phyloP scores from a whole-genome alignment of 1,284 basidiomycete species.

The Ustilago sp. region DNA sequence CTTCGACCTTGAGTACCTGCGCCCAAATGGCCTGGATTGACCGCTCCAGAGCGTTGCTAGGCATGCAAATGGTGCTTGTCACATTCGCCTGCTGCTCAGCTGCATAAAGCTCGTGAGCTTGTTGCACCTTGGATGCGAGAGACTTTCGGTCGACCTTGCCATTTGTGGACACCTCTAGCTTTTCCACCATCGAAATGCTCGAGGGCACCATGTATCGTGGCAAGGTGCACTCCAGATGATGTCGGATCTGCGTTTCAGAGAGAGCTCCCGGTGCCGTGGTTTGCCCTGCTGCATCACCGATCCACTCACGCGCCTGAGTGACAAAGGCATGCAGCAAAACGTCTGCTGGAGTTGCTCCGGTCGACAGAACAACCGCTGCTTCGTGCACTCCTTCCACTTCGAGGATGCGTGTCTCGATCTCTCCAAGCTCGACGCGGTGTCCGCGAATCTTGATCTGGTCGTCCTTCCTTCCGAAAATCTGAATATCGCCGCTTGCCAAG shows the following conservation, averaged over 20 bases:
- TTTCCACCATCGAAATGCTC: background rate
- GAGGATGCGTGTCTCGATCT: background rate
- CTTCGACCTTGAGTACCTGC: background rate
- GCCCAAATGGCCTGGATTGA: background rate
- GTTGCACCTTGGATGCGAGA: background rate
- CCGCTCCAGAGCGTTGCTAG: background rate
- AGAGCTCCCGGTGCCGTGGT: background rate
- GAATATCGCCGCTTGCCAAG: background rate
- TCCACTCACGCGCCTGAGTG: background rate
- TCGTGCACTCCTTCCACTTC: background rate
- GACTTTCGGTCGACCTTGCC: background rate
- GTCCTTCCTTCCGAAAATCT: background rate
- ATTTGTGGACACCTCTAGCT: background rate
- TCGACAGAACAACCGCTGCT: background rate
- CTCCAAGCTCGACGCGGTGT: background rate
- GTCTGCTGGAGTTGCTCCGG: background rate
- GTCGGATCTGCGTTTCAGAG: background rate
- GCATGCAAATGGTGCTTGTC: background rate
- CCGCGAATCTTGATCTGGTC: background rate
- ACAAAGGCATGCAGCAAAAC: background rate
- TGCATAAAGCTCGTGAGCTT: background rate
- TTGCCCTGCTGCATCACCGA: background rate
- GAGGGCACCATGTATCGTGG: background rate
- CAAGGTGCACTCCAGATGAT: background rate
- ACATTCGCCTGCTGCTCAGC: background rate